Conservation (phyloP, 2,329 filamentous ascomycete genomes). For the Ciborinia camelliae region DNA sequence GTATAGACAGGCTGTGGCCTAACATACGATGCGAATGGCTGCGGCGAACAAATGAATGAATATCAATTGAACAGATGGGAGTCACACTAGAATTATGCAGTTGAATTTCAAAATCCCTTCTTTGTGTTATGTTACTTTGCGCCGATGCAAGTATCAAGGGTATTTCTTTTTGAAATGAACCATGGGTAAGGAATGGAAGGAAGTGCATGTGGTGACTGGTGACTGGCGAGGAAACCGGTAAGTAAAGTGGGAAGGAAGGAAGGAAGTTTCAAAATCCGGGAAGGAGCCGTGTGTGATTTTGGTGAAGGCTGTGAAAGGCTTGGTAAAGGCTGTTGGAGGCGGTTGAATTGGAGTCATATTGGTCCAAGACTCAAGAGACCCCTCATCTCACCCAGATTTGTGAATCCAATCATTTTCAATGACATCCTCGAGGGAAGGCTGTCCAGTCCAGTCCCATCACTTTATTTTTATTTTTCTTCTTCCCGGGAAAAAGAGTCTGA, state of each 20-base stretch:
- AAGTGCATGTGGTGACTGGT: too few relatives aligned
- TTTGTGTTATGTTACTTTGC: conserved; percentile 15
- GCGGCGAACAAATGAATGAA: background rate
- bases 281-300: background rate
- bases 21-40: background rate
- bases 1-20: too few relatives aligned
- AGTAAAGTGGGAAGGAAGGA: too few relatives aligned
- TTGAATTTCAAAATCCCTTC: conserved; percentile 1
- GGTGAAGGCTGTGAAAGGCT: background rate
- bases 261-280: background rate
- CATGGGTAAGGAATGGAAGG: too few relatives aligned
- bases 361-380: background rate
- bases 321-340: background rate
- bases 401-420: background rate
- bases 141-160: conserved; percentile 13
- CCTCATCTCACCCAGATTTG: background rate
- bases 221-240: too few relatives aligned
- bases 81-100: background rate
- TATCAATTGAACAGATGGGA: background rate
- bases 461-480: too few relatives aligned
- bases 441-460: background rate
- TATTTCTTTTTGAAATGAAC: background rate
- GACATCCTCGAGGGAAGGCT: background rate
- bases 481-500: too few relatives aligned
- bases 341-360: background rate